Evolutionary conservation across 306 rosid species (phyloP).

Genomic region (Casuarina glauca): DNA sequence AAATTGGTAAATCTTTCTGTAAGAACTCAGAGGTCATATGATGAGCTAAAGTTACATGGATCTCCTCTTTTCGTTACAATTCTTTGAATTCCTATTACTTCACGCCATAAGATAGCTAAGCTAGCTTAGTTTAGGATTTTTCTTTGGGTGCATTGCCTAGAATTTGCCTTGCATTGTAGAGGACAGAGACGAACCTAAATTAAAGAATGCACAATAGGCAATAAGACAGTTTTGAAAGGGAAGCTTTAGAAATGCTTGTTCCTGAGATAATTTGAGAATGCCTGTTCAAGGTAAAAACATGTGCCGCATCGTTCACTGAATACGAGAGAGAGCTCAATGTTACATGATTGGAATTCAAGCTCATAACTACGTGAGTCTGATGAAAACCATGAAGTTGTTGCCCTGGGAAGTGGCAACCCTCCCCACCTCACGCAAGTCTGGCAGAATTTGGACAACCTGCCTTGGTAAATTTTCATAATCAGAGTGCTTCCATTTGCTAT

Average conservation of each 20-base stretch:
- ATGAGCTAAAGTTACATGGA: no score
- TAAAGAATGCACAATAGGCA: neutral
- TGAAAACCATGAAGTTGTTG: slow-evolving; percentile 18
- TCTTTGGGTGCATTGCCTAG: neutral
- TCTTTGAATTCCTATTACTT: neutral
- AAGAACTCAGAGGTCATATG: no score
- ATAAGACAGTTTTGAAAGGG: no score
- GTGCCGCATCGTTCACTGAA: neutral
- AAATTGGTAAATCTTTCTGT: no score
- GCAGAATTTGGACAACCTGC: slow-evolving; percentile 8
- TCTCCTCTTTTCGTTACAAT: neutral
- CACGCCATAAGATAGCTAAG: neutral
- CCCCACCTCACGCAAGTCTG: neutral
- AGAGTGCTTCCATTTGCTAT: slow-evolving; percentile 15
- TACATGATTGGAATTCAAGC: neutral
- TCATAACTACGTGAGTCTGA: slow-evolving; percentile 1
- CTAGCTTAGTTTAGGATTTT: neutral
- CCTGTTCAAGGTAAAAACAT: neutral
- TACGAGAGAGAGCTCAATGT: neutral
- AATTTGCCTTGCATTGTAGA: neutral
- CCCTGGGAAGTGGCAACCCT: slow-evolving; percentile 18
- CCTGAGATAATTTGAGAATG: neutral
- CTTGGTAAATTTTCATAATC: neutral
- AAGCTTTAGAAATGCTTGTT: neutral
- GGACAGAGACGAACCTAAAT: neutral